A percentile compares a stretch with the other conserved stretches of the same genome.
These are phyloP conservation scores for Plasmopara muralis DNA, from an alignment of 352 stramenopile genomes.

Conservation along the genomic window DNA sequence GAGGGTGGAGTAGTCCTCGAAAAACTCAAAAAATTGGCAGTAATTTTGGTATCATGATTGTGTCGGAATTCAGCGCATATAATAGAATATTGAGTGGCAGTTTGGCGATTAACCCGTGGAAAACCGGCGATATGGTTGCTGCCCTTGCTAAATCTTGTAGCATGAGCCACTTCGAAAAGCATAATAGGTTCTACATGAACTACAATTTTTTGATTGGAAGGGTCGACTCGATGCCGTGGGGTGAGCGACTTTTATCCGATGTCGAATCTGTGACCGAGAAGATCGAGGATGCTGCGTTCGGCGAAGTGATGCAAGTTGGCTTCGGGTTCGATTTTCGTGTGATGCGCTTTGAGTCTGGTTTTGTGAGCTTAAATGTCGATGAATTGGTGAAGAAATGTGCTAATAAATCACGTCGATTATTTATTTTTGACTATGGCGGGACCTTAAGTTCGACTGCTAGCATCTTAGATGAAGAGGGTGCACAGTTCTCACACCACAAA, in stretches of 20 bases:
- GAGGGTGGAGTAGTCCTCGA: too few relatives aligned
- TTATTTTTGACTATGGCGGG: slow-evolving; percentile 97
- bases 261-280: too few relatives aligned
- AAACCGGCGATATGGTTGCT: slow-evolving; percentile 81
- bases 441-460: slow-evolving; percentile 85
- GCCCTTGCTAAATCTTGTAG: slow-evolving; percentile 55
- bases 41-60: slow-evolving; percentile 83
- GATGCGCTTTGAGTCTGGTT: slow-evolving; percentile 93
- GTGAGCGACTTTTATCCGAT: too few relatives aligned
- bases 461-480: slow-evolving; percentile 72
- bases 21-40: slow-evolving; percentile 21
- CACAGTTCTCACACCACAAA: slow-evolving; percentile 1
- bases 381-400: slow-evolving; percentile 80
- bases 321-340: slow-evolving; percentile 88
- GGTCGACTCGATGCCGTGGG: too few relatives aligned
- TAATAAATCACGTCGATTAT: slow-evolving; percentile 62
- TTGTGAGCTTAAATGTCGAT: slow-evolving; percentile 88
- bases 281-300: too few relatives aligned
- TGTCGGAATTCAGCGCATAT: slow-evolving; percentile 96
- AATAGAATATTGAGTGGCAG: slow-evolving; percentile 95
- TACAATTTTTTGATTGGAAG: too few relatives aligned
- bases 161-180: slow-evolving; percentile 27
- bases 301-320: too few relatives aligned
- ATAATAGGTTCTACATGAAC: too few relatives aligned
- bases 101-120: slow-evolving; percentile 97